These are phyloP conservation scores for Mycosarcoma maydis DNA, from an alignment of 1,284 basidiomycete species.

Conservation along the genomic window DNA sequence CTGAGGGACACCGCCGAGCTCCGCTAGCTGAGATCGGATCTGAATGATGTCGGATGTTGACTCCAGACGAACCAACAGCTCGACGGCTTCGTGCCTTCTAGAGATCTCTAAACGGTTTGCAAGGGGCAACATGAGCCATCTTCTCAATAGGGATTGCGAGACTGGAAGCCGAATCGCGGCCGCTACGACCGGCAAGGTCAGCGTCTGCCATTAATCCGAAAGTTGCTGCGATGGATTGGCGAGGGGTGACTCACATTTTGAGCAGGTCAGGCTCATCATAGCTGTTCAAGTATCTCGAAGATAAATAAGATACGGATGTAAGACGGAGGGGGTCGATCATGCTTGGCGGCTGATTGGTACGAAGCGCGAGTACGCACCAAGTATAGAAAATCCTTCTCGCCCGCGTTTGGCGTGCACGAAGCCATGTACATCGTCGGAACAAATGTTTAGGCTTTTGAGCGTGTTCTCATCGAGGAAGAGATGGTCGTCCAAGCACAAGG, in stretches of 20 bases:
- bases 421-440: slow-evolving; percentile 27
- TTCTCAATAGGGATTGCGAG: slow-evolving; percentile 28
- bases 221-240: background rate
- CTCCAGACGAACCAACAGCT: slow-evolving; percentile 28
- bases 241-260: slow-evolving; percentile 16
- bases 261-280: slow-evolving; percentile 31
- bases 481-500: slow-evolving; percentile 25
- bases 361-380: slow-evolving; percentile 15
- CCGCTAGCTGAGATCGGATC: slow-evolving; percentile 17
- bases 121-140: slow-evolving; percentile 40
- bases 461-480: slow-evolving; percentile 44
- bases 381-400: slow-evolving; percentile 35
- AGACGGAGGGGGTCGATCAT: no score
- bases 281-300: background rate
- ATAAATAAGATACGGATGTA: no score
- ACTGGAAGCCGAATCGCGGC: slow-evolving; percentile 4
- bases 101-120: slow-evolving; percentile 16
- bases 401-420: slow-evolving; percentile 34
- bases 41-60: slow-evolving; percentile 11
- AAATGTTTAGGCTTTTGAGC: slow-evolving; percentile 37
- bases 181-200: no score
- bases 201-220: no score
- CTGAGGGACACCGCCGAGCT: slow-evolving; percentile 24
- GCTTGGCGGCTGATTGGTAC: no score
- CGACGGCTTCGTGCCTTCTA: slow-evolving; percentile 38